These are phyloP conservation scores for Tetrahymena elliotti DNA, from an alignment of 73 alveolate species.

Conservation along the genomic window DNA sequence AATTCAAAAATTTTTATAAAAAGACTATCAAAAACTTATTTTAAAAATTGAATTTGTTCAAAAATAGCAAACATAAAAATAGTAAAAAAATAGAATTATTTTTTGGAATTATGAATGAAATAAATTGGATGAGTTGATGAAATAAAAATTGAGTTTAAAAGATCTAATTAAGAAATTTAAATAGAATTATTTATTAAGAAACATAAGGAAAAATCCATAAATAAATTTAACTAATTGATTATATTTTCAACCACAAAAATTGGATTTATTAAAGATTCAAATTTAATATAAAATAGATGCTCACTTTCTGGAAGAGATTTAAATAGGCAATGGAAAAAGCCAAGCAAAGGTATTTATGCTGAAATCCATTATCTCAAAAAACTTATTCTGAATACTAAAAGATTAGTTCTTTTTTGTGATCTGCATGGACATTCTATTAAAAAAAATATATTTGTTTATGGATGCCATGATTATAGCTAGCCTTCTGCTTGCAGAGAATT, in stretches of 20 bases:
- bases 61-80: no score
- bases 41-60: no score
- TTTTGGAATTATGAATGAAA: no score
- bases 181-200: neutral
- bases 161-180: no score
- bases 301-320: slow-evolving; percentile 56
- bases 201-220: neutral
- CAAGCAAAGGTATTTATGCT: neutral
- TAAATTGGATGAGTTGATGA: no score
- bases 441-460: slow-evolving; percentile 58
- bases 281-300: slow-evolving; percentile 21
- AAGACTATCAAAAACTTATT: no score
- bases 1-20: no score
- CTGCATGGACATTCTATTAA: slow-evolving; percentile 70
- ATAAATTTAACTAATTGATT: neutral
- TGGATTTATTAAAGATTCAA: neutral
- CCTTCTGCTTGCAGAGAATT: slow-evolving; percentile 46
- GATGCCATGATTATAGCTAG: slow-evolving; percentile 31
- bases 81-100: no score
- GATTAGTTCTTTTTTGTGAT: slow-evolving; percentile 49
- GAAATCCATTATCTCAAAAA: slow-evolving; percentile 14
- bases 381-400: slow-evolving; percentile 33
- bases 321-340: slow-evolving; percentile 56
- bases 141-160: no score
- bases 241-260: neutral